phyloP scores from a whole-genome alignment of 164 flowering plant species.

The Nelumbo lutea region DNA sequence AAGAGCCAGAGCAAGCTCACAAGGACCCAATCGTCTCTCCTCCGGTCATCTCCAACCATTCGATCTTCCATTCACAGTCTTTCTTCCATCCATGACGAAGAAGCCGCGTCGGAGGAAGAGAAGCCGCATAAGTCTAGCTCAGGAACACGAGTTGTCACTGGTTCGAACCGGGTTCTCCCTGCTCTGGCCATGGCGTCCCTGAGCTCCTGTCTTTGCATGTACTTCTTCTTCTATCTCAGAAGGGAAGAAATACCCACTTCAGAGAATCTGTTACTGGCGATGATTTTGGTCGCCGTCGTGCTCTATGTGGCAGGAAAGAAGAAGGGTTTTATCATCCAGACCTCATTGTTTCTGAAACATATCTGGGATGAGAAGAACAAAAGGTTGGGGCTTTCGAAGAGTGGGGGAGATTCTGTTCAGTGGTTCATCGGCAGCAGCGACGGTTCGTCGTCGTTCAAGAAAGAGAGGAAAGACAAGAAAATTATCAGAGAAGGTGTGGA shows the following conservation, averaged over 20 bases:
- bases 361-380: slow-evolving; percentile 26
- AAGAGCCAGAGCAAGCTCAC: slow-evolving; percentile 58
- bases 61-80: slow-evolving; percentile 75
- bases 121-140: slow-evolving; percentile 28
- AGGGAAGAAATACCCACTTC: slow-evolving; percentile 51
- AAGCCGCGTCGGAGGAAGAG: slow-evolving; percentile 27
- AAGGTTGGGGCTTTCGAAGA: slow-evolving; percentile 19
- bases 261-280: slow-evolving; percentile 53
- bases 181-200: slow-evolving; percentile 27
- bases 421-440: slow-evolving; percentile 64
- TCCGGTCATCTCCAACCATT: slow-evolving; percentile 74
- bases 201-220: slow-evolving; percentile 21
- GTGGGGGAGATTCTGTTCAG: slow-evolving; percentile 42
- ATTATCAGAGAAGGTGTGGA: slow-evolving; percentile 64
- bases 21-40: slow-evolving; percentile 72
- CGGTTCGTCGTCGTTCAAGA: neutral
- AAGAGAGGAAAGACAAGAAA: slow-evolving; percentile 11
- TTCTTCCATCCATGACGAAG: slow-evolving; percentile 43
- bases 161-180: slow-evolving; percentile 30
- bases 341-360: slow-evolving; percentile 19
- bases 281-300: slow-evolving; percentile 49
- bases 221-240: slow-evolving; percentile 32
- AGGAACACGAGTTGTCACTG: slow-evolving; percentile 1
- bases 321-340: slow-evolving; percentile 34
- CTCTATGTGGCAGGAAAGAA: slow-evolving; percentile 42